These are phyloP conservation scores for Bacidia rubella DNA, from an alignment of 495 filamentous ascomycete genomes.

Conservation along the genomic window DNA sequence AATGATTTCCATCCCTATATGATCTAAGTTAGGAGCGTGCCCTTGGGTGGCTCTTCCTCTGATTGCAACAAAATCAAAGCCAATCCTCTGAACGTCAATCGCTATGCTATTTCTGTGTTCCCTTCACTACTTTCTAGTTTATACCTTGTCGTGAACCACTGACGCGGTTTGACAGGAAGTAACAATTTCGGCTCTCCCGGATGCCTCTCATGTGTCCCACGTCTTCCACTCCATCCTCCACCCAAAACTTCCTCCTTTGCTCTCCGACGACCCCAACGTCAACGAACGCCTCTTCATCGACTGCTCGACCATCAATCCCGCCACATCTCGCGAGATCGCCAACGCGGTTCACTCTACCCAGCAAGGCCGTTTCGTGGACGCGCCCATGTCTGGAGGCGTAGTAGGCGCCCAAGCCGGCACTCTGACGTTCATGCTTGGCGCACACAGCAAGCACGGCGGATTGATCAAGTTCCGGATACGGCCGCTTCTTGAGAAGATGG, in stretches of 20 bases:
- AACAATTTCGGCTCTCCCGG: constrained; percentile 67
- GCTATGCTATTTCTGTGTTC: not conserved
- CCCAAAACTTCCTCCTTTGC: constrained; percentile 11
- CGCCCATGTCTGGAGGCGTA: constrained; percentile 62
- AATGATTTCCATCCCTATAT: constrained; percentile 38
- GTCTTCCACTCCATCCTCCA: constrained; percentile 54
- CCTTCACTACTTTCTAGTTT: not conserved
- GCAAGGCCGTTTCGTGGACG: constrained; percentile 46
- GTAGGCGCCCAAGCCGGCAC: constrained; percentile 58
- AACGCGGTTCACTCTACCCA: constrained; percentile 33
- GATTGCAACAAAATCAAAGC: constrained; percentile 42
- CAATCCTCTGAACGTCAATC: constrained; percentile 47
- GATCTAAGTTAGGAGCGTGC: constrained; percentile 44
- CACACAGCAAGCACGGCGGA: constrained; percentile 24
- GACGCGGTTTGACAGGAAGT: constrained; percentile 41
- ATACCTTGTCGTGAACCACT: not conserved
- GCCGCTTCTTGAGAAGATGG: constrained; percentile 54
- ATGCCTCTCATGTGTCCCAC: constrained; percentile 62
- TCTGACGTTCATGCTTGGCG: constrained; percentile 66
- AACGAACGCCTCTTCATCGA: constrained; percentile 50
- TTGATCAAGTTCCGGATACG: constrained; percentile 39
- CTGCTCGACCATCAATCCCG: constrained; percentile 75
- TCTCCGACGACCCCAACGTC: constrained; percentile 1
- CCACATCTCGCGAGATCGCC: constrained; percentile 50
- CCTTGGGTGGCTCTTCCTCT: constrained; percentile 31